Evolutionary conservation across 192 early-diverging fungal species (phyloP), one percentile per base, ranked within the genome.

Genomic region (Dissophora globulifera): DNA sequence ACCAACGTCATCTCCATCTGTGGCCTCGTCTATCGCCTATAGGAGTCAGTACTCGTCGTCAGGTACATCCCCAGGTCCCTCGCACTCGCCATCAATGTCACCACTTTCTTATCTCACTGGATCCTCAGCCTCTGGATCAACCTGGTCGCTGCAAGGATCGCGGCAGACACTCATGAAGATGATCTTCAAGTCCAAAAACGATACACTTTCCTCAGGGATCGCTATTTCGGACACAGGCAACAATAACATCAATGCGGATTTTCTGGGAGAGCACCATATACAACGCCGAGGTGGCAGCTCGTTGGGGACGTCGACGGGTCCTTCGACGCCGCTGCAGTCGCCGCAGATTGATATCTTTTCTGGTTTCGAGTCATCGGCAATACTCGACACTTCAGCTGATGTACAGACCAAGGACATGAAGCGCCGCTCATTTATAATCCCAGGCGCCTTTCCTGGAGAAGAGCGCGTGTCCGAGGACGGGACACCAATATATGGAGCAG

Each of bases 111-210:
- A 76, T 25, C 43, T 76, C 20, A 76, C 72, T 32, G 72, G 72
- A 45, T 54, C 58, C 9, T 13, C 58, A 30, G 50, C 57, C n/a
- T 57, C 72, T 32, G 64, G 72, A 3, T 61, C 72, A 22, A 64
- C 60, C 9, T 76, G 72, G 72, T 76, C 72, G 15, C 30, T 76
- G 17, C 72, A 76, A 35, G 63, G 72, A 32, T 76, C 72, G n/a
- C 47, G 72, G 29, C 50, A 67, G 19, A 64, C 72, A 7, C 50
- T 76, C 8, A 76, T 76, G 72, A 76, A 76, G 38, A 66, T 65
- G 58, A 67, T 76, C 29, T 76, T 76, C 46, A 76, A 76, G 23
- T 55, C 72, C 1, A 76, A 61, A 29, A 76, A 66, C 29, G 72
- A 76, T 9, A 3, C 50, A 29, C 19, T 53, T 9, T 47, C 60